Percentiles rank a stretch among this genome's conserved stretches.
These are phyloP conservation scores for Didymosphaeria variabile DNA, from an alignment of 2,329 filamentous ascomycete species.

Conservation along the genomic window DNA sequence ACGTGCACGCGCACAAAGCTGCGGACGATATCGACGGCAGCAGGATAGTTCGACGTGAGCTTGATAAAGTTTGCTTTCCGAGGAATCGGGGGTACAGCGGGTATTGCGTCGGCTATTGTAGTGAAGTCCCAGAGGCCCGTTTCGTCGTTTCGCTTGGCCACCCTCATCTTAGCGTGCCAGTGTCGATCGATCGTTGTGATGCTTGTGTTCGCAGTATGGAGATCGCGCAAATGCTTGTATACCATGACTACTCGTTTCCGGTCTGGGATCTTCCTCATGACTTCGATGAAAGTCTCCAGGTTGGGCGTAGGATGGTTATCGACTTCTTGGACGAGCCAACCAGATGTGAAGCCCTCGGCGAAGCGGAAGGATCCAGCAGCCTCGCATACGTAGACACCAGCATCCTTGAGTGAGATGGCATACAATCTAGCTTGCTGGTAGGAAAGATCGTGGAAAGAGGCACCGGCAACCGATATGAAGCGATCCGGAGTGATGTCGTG, in stretches of 20 bases:
- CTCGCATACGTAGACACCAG: slow-evolving; percentile 92
- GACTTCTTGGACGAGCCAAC: slow-evolving; percentile 92
- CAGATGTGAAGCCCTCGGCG: slow-evolving; percentile 83
- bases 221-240: slow-evolving; percentile 92
- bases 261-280: slow-evolving; percentile 86
- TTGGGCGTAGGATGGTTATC: slow-evolving; percentile 92
- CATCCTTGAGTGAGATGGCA: slow-evolving; percentile 80
- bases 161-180: slow-evolving; percentile 94
- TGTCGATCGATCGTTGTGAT: slow-evolving; percentile 94
- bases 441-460: slow-evolving; percentile 93
- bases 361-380: slow-evolving; percentile 94
- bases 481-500: slow-evolving; percentile 95
- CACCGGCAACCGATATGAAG: slow-evolving; percentile 93
- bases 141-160: slow-evolving; percentile 88
- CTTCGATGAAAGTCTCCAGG: slow-evolving; percentile 86
- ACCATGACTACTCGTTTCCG: slow-evolving; percentile 87
- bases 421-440: slow-evolving; percentile 98
- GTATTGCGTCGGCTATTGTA: slow-evolving; percentile 82
- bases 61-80: slow-evolving; percentile 90
- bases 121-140: slow-evolving; percentile 95
- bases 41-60: slow-evolving; percentile 85
- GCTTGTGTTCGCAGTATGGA: slow-evolving; percentile 92
- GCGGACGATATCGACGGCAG: slow-evolving; percentile 90
- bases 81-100: slow-evolving; percentile 74
- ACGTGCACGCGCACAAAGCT: slow-evolving; percentile 95